Evolutionary conservation across 257 asterid species (phyloP).

Genomic region (Craterostigma plantagineum): DNA sequence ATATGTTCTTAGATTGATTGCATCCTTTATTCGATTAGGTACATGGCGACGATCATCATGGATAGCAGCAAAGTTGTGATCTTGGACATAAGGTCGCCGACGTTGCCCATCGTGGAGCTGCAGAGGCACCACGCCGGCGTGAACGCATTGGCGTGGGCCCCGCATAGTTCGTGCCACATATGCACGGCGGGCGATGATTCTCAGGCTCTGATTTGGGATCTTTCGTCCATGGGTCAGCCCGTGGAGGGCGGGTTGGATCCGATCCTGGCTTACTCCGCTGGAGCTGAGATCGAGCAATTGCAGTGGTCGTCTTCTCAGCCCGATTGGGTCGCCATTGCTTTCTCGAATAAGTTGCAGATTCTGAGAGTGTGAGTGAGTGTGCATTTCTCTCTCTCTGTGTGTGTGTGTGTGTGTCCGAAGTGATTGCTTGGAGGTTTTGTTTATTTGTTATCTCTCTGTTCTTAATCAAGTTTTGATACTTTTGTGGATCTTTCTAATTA

Average conservation of each 20-base stretch:
- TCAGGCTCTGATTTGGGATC: slow-evolving; percentile 94
- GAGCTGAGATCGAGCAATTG: slow-evolving; percentile 93
- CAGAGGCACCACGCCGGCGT: slow-evolving; percentile 97
- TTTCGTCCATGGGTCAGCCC: slow-evolving; percentile 88
- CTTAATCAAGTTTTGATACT: too few species aligned
- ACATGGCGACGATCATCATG: slow-evolving; percentile 96
- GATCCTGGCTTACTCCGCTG: slow-evolving; percentile 85
- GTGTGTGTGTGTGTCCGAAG: too few species aligned
- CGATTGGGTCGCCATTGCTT: slow-evolving; percentile 96
- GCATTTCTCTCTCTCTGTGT: too few species aligned
- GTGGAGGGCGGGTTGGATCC: slow-evolving; percentile 94
- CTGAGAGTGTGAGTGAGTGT: slow-evolving; percentile 67
- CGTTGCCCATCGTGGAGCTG: slow-evolving; percentile 82
- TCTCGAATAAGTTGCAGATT: slow-evolving; percentile 91
- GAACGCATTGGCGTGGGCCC: slow-evolving; percentile 96
- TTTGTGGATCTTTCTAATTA: too few species aligned
- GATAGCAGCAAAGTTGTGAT: slow-evolving; percentile 88
- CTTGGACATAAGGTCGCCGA: slow-evolving; percentile 78
- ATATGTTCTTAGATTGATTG: too few species aligned
- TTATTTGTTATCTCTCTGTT: too few species aligned
- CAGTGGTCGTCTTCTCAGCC: slow-evolving; percentile 98
- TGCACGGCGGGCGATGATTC: slow-evolving; percentile 98
- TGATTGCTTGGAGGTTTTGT: too few species aligned
- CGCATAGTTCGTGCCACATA: slow-evolving; percentile 94
- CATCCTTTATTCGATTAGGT: too few species aligned